Conservation (phyloP, 768 basidiomycete species). For the Panellus pusillus region DNA sequence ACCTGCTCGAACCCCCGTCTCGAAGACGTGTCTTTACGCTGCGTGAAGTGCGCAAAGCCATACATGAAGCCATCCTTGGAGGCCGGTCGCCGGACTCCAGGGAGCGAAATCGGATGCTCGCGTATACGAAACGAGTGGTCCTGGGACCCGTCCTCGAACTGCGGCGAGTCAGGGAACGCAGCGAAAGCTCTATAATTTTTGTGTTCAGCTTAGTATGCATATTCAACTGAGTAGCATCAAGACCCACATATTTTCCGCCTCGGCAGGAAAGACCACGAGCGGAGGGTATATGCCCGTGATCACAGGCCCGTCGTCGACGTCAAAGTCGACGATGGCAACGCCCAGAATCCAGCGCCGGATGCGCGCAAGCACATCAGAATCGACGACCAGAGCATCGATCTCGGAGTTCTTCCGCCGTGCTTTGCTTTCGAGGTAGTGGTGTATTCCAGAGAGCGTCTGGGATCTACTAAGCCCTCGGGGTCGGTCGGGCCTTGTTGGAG, state of each 20-base stretch:
- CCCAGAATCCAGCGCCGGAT: constrained; percentile 70
- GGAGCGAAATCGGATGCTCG: constrained; percentile 35
- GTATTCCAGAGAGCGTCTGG: constrained; percentile 44
- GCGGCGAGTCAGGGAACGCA: constrained; percentile 85
- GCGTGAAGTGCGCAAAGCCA: constrained; percentile 77
- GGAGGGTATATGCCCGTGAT: constrained; percentile 71
- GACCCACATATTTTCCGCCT: constrained; percentile 84
- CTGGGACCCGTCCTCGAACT: constrained; percentile 82
- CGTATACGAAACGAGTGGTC: constrained; percentile 87
- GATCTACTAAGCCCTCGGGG: constrained; percentile 38
- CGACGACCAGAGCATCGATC: constrained; percentile 45
- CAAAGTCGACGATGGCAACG: constrained; percentile 80
- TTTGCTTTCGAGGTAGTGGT: constrained; percentile 29
- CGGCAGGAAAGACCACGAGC: constrained; percentile 58
- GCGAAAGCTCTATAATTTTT: constrained; percentile 72
- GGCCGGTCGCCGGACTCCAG: constrained; percentile 33
- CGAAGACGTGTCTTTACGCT: constrained; percentile 59
- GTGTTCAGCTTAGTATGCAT: constrained; percentile 10
- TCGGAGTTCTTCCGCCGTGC: constrained; percentile 34
- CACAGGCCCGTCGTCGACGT: constrained; percentile 83
- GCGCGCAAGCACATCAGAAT: constrained; percentile 43
- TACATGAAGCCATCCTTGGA: constrained; percentile 69
- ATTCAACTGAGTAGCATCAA: not conserved
- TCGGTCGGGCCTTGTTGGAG: constrained; percentile 1
- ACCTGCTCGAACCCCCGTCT: constrained; percentile 86